Conservation (phyloP, 306 rosid species). For the Cicer yamashitae region DNA sequence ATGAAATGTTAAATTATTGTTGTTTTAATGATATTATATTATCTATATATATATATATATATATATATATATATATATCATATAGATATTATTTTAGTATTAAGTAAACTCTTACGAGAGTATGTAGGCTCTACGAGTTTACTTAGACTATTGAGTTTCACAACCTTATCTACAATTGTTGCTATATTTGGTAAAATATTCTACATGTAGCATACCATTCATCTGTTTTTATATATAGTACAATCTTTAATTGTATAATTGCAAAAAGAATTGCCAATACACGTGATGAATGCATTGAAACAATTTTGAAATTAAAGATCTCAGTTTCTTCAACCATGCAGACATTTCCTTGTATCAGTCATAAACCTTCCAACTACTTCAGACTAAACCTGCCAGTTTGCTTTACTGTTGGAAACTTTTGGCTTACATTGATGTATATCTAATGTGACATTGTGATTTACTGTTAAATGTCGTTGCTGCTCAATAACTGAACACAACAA, state of each 20-base stretch:
- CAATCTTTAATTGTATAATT: background rate
- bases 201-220: background rate
- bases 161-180: background rate
- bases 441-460: too few relatives aligned
- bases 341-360: background rate
- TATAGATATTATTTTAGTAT: too few relatives aligned
- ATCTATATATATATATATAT: too few relatives aligned
- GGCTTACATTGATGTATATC: too few relatives aligned
- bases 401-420: background rate
- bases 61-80: too few relatives aligned
- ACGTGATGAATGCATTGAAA: conserved; percentile 11
- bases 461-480: too few relatives aligned
- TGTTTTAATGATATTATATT: too few relatives aligned
- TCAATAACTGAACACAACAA: too few relatives aligned
- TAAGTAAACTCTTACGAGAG: too few relatives aligned
- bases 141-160: too few relatives aligned
- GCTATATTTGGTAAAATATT: background rate
- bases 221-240: background rate
- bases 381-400: conserved; percentile 19
- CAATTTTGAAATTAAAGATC: conserved; percentile 6
- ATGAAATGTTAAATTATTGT: too few relatives aligned
- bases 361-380: conserved; percentile 12
- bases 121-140: too few relatives aligned
- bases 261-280: conserved; percentile 16
- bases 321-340: conserved; percentile 5